These are phyloP conservation scores for Neocucurbitaria cava DNA, from an alignment of 2,329 filamentous ascomycete species.

Conservation along the genomic window DNA sequence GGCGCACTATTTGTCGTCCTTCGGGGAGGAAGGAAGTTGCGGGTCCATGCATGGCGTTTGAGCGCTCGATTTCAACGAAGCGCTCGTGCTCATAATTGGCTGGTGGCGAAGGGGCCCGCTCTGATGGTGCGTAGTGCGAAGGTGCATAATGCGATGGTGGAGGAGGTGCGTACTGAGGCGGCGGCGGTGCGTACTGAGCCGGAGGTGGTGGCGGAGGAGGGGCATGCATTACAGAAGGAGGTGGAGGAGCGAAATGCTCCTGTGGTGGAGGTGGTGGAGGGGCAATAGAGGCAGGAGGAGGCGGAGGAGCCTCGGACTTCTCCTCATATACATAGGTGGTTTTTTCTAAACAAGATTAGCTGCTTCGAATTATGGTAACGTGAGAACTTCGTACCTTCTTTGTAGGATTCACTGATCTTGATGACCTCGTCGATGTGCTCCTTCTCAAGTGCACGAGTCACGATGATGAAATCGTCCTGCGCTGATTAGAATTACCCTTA, in stretches of 20 bases:
- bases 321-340: conserved; percentile 47
- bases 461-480: conserved; percentile 79
- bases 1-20: conserved; percentile 25
- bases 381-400: conserved; percentile 49
- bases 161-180: conserved; percentile 25
- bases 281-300: conserved; percentile 16
- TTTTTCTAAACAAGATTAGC: conserved; percentile 36
- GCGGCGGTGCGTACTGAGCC: not conserved
- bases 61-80: conserved; percentile 54
- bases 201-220: conserved; percentile 35
- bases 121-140: conserved; percentile 42
- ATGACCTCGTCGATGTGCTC: conserved; percentile 92
- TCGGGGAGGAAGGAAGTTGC: conserved; percentile 60
- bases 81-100: conserved; percentile 40
- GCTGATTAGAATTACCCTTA: conserved; percentile 35
- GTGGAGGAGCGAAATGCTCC: conserved; percentile 11
- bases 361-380: not conserved
- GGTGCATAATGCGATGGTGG: conserved; percentile 29
- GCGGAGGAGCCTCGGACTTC: conserved; percentile 17
- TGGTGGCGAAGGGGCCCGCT: conserved; percentile 42
- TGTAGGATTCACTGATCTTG: conserved; percentile 78
- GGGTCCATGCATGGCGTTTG: conserved; percentile 55
- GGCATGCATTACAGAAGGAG: conserved; percentile 20
- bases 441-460: conserved; percentile 84
- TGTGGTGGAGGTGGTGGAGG: conserved; percentile 16